Base-by-base conservation (phyloP, 2,329 filamentous ascomycete species). In the Ciborinia camelliae region DNA sequence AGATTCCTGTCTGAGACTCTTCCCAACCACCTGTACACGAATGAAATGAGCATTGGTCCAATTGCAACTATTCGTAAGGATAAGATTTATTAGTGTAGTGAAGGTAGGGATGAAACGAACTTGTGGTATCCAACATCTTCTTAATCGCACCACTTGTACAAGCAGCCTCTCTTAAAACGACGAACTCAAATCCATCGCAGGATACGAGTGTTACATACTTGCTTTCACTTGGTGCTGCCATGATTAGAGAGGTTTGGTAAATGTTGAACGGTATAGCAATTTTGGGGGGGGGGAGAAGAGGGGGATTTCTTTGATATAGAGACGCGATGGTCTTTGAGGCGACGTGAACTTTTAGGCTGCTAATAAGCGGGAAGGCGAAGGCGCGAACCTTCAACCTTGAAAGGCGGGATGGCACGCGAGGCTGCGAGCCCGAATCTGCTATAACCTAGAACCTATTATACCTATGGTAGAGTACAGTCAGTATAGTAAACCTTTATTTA, bases 121-220 rank as follows among this genome's bases (percentile, higher is more conserved):
- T 89, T 71, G 83, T 81, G 20, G 87, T 84, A 72, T 91, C 87
- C 66, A 94, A 79, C 84, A 91, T 92, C 75, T 86, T 83, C 78
- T 86, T 89, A 78, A 94, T 89, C 65, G 87, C 84, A 41, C 86
- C 86, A 70, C 89, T 90, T 73, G 90, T 80, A 72, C 85, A 81
- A 66, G 89, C 86, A 3, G 89, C 87, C 58, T 90, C 88, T 62
- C 90, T 86, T 63, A 90, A 80, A 60, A 93, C 82, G 68, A 90
- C 85, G 75, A 91, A 93, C 79, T 92, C 89, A 75, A 86, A 92
- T 71, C 85, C 89, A 76, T 94, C 90, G 70, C 81, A 83, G 0
- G 90, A 92, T 50, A 92, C 82, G 61, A 94, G 84, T 6, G 90
- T 93, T 69, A 93, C 84, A 76, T 92, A 93, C 73, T 91, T 87